Evolutionary conservation across 192 early-diverging fungal species (phyloP), one percentile per base, ranked within the genome.

Genomic region (Radiomyces spectabilis): DNA sequence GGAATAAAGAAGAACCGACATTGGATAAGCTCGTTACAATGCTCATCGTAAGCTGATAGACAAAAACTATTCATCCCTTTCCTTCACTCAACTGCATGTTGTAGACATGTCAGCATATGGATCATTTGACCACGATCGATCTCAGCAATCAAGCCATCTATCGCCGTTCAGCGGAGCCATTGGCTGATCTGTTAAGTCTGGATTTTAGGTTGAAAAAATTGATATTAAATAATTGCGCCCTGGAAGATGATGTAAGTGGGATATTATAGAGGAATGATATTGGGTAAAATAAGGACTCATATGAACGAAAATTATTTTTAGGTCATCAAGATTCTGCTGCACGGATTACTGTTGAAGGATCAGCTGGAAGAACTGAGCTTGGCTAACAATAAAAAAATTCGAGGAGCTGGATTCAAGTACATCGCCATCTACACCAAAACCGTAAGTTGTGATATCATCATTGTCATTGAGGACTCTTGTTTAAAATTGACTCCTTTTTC

Each of bases 101-200:
- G 18, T 59, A 66, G 64, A 32, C 25, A 1, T 45, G 60, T 27
- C 57, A 43, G 4, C 57, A 66, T 18, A 12, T 41, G 18, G 32
- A 43, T 18, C 21, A 18, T 37, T 37, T 66, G 5, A 60, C 57
- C 5, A 16, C 27, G 4, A 13, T 66, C 16, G 64, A 66, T n/a
- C 48, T 66, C 9, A 31, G 52, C 18, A 55, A 66, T 13, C 58
- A 80, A 25, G 63, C 51, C 18, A 56, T 92, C 18, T 65, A 73
- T 49, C 74, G 81, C 13, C 69, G 62, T 13, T 66, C 75, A 32
- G 75, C 84, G 37, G 77, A 79, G 25, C 83, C 86, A 48, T 72
- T 92, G 48, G 83, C 85, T 18, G 87, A 89, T 43, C 76, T 92
- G 43, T 71, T 92, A 19, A 81, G 80, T 21, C 71, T 89, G 21